Evolutionary conservation across 352 stramenopile genomes (phyloP), one percentile per base, ranked within the genome.

Genomic region (Peronospora farinosa): DNA sequence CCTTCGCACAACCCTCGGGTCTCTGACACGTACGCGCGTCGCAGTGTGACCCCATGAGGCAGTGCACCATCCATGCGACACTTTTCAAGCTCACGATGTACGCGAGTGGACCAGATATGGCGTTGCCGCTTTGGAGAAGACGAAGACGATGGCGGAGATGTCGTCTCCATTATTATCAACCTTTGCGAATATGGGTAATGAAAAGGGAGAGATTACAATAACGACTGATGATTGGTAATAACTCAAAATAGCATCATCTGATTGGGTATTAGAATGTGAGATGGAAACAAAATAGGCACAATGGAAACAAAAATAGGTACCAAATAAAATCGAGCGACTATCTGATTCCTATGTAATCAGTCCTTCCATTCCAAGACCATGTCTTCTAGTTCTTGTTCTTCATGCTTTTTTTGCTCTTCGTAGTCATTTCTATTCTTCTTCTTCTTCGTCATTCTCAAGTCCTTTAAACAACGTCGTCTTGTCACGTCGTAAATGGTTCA

Each of bases 381-480:
- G 7, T 1, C 38, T 25, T 60, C 52, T 67, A 58, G 40, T 58
- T 43, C 35, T 58, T 59, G 37, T 13, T 55, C 38, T 59, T 55
- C 7, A n/a, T 49, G 47, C 40, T 53, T 50, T 30, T 53, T 21
- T n/a, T n/a, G n/a, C n/a, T n/a, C n/a, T n/a, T n/a, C n/a, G n/a
- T n/a, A n/a, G n/a, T n/a, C n/a, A n/a, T n/a, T n/a, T n/a, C n/a
- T n/a, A n/a, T n/a, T n/a, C n/a, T n/a, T n/a, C n/a, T n/a, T 52
- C 47, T 45, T 41, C 13, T 25, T 13, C 43, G 16, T 47, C 30
- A 60, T 33, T 73, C 2, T 88, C 76, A 21, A 89, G 53, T 28
- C 78, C 71, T 62, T 89, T 86, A 56, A 93, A 90, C 48, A 94
- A 68, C 64, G 57, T 78, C 40, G 83, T 92, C 66, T 88, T 87